phyloP scores from a whole-genome alignment of 495 filamentous ascomycete species.

The Schizothecium vesticola region DNA sequence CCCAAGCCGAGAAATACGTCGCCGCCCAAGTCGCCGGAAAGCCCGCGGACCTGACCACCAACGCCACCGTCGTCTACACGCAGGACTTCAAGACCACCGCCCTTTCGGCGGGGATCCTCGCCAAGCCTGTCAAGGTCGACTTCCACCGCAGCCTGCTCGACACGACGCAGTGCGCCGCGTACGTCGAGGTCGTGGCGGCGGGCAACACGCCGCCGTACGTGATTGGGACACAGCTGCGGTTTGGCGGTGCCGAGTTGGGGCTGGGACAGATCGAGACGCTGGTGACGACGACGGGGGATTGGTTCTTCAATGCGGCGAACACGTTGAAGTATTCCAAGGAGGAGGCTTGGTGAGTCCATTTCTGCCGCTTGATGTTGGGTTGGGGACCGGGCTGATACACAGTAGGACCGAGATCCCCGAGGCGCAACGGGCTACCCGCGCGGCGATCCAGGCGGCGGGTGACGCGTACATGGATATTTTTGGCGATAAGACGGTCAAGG shows the following conservation, averaged over 20 bases:
- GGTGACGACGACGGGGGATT: slow-evolving; percentile 20
- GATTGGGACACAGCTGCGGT: slow-evolving; percentile 40
- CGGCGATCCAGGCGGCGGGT: slow-evolving; percentile 39
- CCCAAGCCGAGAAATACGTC: slow-evolving; percentile 15
- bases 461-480: slow-evolving; percentile 45
- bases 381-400: background rate
- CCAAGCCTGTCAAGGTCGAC: slow-evolving; percentile 41
- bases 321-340: slow-evolving; percentile 38
- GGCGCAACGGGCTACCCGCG: slow-evolving; percentile 32
- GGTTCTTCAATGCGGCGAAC: slow-evolving; percentile 47
- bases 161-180: slow-evolving; percentile 43
- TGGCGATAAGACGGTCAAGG: slow-evolving; percentile 33
- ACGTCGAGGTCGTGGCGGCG: slow-evolving; percentile 44
- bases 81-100: slow-evolving; percentile 40
- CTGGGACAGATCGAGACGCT: background rate
- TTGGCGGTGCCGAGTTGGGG: slow-evolving; percentile 10
- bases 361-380: background rate
- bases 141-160: slow-evolving; percentile 46
- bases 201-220: slow-evolving; percentile 42
- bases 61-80: slow-evolving; percentile 17
- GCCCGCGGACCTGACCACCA: slow-evolving; percentile 8
- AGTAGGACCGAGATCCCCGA: slow-evolving; percentile 34
- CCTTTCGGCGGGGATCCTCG: slow-evolving; percentile 37
- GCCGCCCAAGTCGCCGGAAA: slow-evolving; percentile 17
- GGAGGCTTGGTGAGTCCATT: slow-evolving; percentile 31